Evolutionary conservation across 2,329 filamentous ascomycete species (phyloP).

Genomic region (Orbilia blumenaviensis): DNA sequence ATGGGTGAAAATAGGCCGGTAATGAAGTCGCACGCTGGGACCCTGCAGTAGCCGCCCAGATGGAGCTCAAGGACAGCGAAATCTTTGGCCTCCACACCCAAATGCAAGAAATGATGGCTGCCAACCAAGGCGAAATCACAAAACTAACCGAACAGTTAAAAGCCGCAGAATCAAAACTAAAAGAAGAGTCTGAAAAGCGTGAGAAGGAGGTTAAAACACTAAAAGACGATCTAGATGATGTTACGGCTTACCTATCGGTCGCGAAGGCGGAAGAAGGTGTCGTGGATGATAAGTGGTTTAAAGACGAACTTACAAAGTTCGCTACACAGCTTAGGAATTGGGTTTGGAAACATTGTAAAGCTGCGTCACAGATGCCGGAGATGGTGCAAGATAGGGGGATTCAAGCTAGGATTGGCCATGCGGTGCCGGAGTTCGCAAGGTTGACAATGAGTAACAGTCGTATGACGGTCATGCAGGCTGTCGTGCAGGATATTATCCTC

Average conservation of each 20-base stretch:
- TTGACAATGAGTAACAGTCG: conserved; percentile 52
- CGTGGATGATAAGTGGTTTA: conserved; percentile 51
- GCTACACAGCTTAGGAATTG: conserved; percentile 37
- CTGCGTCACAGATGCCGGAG: conserved; percentile 49
- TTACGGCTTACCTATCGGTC: conserved; percentile 48
- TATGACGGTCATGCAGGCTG: conserved; percentile 54
- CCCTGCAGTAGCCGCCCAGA: conserved; percentile 13
- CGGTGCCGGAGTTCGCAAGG: conserved; percentile 43
- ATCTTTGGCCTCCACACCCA: conserved; percentile 44
- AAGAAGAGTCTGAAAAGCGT: conserved; percentile 45
- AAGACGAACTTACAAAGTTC: conserved; percentile 43
- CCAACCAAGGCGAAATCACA: conserved; percentile 45
- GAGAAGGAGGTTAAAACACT: conserved; percentile 41
- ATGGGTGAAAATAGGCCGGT: conserved; percentile 25
- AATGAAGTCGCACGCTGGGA: conserved; percentile 46
- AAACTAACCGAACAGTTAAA: conserved; percentile 48
- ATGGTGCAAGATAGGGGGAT: conserved; percentile 30
- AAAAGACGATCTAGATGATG: conserved; percentile 48
- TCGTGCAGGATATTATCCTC: conserved; percentile 49
- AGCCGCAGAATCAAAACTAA: conserved; percentile 37
- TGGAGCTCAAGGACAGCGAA: conserved; percentile 45
- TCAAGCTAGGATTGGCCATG: conserved; percentile 25
- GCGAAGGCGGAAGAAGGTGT: conserved; percentile 51
- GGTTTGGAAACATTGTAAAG: conserved; percentile 52
- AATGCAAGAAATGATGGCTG: conserved; percentile 53